Conservation (phyloP, 179 eudicot genomes). For the Patellifolia procumbens region DNA sequence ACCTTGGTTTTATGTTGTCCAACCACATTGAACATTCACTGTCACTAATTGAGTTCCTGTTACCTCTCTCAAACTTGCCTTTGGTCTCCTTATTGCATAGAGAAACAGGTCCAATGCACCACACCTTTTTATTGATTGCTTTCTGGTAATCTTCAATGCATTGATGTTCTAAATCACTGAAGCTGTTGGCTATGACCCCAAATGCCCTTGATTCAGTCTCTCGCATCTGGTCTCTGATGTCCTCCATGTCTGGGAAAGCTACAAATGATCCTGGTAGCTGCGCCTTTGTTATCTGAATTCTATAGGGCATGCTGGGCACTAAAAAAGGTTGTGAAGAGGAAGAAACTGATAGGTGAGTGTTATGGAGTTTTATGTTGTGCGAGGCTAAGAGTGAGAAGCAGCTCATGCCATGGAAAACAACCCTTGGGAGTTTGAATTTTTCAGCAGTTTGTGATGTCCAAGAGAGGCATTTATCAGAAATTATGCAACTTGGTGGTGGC, state of each 20-base stretch:
- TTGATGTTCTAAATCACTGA: conserved; percentile 30
- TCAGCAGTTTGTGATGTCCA: conserved; percentile 39
- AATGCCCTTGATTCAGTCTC: conserved; percentile 34
- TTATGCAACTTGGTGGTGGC: conserved; percentile 39
- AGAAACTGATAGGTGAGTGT: conserved; percentile 26
- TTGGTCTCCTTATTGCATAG: conserved; percentile 36
- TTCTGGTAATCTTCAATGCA: conserved; percentile 33
- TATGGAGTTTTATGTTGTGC: conserved; percentile 31
- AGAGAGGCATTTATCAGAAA: conserved; percentile 39
- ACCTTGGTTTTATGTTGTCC: conserved; percentile 24
- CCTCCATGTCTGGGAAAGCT: conserved; percentile 33
- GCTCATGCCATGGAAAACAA: conserved; percentile 49
- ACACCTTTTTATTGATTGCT: conserved; percentile 35
- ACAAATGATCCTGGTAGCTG: conserved; percentile 44
- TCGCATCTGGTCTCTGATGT: conserved; percentile 30
- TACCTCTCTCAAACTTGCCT: conserved; percentile 51
- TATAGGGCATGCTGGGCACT: conserved; percentile 47
- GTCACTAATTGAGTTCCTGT: conserved; percentile 44
- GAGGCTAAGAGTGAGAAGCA: conserved; percentile 41
- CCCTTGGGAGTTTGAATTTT: conserved; percentile 34
- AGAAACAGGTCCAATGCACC: conserved; percentile 70
- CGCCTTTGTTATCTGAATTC: conserved; percentile 35
- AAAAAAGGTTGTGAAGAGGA: conserved; percentile 33
- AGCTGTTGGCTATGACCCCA: conserved; percentile 52
- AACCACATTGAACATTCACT: conserved; percentile 54